Base-by-base conservation (phyloP, 2,329 filamentous ascomycete genomes). In the Knoxdaviesia proteae region DNA sequence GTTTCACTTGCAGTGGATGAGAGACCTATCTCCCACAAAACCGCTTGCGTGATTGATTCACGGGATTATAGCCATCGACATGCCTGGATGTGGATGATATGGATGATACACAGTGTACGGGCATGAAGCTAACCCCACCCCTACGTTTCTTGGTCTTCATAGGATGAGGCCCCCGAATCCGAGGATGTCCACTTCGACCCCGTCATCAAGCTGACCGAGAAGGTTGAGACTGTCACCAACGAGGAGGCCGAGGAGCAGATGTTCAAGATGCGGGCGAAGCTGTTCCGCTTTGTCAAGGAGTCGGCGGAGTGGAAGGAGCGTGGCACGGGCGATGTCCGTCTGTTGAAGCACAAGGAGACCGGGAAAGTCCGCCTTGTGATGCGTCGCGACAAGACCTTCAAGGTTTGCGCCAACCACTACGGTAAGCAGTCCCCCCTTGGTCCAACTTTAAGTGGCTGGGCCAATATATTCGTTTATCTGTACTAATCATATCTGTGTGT, bases 381-480 rank as follows among this genome's bases (percentile, higher is more conserved):
- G 90, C 82, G 90, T 62, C 77, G 90, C 60, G 90, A 98, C 71
- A 96, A 96, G 84, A 98, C 90, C 47, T 77, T 96, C 68, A 98
- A 98, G 75, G 90, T 98, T 65, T 98, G 90, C 79, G 90, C 90
- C 59, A 98, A 98, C 72, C 90, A 98, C 74, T 98, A 98, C 67
- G 80, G 87, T 94, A 78, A 56, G 81, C 67, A 31, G 2, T 11
- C 35, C 10, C 8, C 39, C 32, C 20, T 20, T 20, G 20, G 20
- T 20, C 20, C 20, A 20, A 2, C 20, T 20, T 20, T 20, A 20
- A 20, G 20, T 20, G 20, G 20, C 20, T 20, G 20, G 20, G 20
- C 20, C 20, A 20, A 3, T 20, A 20, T 20, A 3, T 20, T 20
- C 3, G 20, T 20, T 20, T 20, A 20, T 20, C 20, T 20, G 20